These are phyloP conservation scores for Conringia planisiliqua DNA, from an alignment of 345 rosid species.

Conservation along the genomic window DNA sequence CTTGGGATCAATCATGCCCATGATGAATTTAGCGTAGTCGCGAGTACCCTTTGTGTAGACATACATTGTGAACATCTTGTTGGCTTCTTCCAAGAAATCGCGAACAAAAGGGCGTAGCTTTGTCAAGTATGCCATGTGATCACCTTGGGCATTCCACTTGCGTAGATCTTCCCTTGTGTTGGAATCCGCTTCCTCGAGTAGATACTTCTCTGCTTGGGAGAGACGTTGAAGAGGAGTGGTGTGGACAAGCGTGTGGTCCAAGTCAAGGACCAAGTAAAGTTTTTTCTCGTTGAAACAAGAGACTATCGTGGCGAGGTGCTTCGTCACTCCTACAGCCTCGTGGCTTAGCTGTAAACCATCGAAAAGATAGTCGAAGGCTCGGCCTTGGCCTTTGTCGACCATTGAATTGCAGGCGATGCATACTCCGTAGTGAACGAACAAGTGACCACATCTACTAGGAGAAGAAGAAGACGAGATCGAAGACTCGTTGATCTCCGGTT, in stretches of 20 bases:
- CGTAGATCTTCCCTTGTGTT: neutral
- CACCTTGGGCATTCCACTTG: neutral
- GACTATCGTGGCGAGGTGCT: neutral
- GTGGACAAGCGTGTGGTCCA: constrained; percentile 22
- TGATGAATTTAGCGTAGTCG: neutral
- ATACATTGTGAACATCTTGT: neutral
- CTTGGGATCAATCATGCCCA: constrained; percentile 8
- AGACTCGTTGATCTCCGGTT: neutral
- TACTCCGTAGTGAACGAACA: neutral
- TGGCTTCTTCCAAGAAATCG: constrained; percentile 17
- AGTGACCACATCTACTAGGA: constrained; percentile 1
- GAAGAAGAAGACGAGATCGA: neutral
- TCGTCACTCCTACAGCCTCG: neutral
- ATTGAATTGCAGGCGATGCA: neutral
- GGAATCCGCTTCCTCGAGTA: neutral
- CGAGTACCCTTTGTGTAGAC: constrained; percentile 15
- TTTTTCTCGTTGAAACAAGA: neutral
- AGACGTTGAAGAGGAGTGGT: neutral
- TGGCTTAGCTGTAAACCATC: constrained; percentile 10
- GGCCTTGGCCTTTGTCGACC: neutral
- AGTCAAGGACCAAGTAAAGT: constrained; percentile 12
- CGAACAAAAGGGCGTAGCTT: constrained; percentile 10
- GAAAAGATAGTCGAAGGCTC: neutral
- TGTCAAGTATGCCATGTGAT: neutral
- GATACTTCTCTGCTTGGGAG: neutral